Conservation (phyloP, 305 asterid genomes). For the Fraxinus albicans region DNA sequence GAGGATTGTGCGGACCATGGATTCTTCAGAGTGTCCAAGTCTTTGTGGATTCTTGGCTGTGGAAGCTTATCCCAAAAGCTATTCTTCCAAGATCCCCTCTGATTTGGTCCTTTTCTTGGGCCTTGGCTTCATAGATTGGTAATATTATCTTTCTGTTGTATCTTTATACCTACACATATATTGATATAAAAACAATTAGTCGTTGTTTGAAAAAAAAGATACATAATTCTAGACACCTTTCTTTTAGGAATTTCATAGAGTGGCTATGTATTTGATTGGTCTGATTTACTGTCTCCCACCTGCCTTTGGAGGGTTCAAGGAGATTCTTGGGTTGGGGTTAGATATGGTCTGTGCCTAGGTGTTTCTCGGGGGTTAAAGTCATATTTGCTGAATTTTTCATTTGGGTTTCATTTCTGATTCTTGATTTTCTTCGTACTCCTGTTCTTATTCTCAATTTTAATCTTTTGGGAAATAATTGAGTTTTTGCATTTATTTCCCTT, state of each 20-base stretch:
- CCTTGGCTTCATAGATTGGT: constrained; percentile 89
- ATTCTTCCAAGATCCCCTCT: constrained; percentile 83
- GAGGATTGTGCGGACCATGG: constrained; percentile 56
- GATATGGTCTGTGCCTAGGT: constrained; percentile 37
- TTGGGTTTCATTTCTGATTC: constrained; percentile 9
- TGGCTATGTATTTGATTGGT: constrained; percentile 39
- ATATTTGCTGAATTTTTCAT: neutral
- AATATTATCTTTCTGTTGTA: constrained; percentile 22
- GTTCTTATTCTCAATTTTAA: constrained; percentile 12
- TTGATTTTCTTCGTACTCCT: constrained; percentile 8
- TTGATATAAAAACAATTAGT: constrained; percentile 15
- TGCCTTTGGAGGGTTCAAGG: constrained; percentile 37
- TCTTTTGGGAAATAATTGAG: constrained; percentile 19
- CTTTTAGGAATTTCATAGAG: constrained; percentile 4
- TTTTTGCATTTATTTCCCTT: constrained; percentile 13
- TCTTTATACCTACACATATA: constrained; percentile 14
- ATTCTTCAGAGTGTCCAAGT: constrained; percentile 51
- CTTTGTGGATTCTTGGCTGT: constrained; percentile 67
- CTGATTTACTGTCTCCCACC: constrained; percentile 37
- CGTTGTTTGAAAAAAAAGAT: constrained; percentile 13
- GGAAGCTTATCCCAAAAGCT: constrained; percentile 91
- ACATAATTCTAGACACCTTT: constrained; percentile 20
- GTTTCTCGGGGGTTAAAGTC: constrained; percentile 27
- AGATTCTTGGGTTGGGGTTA: constrained; percentile 49
- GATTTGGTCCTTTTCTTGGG: constrained; percentile 83